Evolutionary conservation across 1,284 basidiomycete genomes (phyloP).

Genomic region (Cryptococcus sp.): DNA sequence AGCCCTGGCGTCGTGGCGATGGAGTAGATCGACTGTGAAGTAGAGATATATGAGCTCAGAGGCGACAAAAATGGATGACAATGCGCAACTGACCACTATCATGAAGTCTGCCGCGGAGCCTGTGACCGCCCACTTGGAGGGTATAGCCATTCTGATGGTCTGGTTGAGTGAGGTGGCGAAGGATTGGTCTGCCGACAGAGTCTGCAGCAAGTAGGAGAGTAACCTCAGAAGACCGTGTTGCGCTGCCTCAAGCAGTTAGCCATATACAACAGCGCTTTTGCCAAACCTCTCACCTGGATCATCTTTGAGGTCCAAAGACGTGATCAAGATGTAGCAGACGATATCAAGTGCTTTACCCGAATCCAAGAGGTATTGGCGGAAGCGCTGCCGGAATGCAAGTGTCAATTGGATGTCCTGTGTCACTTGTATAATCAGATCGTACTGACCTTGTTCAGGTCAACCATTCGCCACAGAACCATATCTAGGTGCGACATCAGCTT

Average conservation of each 20-base stretch:
- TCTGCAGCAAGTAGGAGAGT: slow-evolving; percentile 88
- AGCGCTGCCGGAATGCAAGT: slow-evolving; percentile 63
- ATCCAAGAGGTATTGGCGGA: slow-evolving; percentile 74
- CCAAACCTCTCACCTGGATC: slow-evolving; percentile 68
- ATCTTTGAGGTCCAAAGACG: slow-evolving; percentile 80
- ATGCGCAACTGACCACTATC: slow-evolving; percentile 65
- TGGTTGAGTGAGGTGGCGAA: slow-evolving; percentile 69
- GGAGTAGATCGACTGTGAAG: slow-evolving; percentile 72
- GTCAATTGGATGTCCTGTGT: slow-evolving; percentile 5
- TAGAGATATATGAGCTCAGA: not conserved
- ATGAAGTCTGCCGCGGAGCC: slow-evolving; percentile 83
- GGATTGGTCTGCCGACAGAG: slow-evolving; percentile 75
- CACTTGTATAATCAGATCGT: not conserved
- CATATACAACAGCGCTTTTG: slow-evolving; percentile 15
- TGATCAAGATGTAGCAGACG: slow-evolving; percentile 73
- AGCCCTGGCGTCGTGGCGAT: slow-evolving; percentile 87
- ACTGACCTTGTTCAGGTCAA: slow-evolving; percentile 83
- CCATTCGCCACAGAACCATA: slow-evolving; percentile 83
- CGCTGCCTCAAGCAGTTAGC: slow-evolving; percentile 55
- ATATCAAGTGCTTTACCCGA: slow-evolving; percentile 75
- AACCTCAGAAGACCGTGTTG: slow-evolving; percentile 88
- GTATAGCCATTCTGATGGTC: slow-evolving; percentile 62
- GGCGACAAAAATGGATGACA: not conserved
- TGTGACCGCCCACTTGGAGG: slow-evolving; percentile 69
- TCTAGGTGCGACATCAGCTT: slow-evolving; percentile 55